Evolutionary conservation across 176 grass and related monocot genomes (phyloP).

Genomic region (Phyllostachys edulis): DNA sequence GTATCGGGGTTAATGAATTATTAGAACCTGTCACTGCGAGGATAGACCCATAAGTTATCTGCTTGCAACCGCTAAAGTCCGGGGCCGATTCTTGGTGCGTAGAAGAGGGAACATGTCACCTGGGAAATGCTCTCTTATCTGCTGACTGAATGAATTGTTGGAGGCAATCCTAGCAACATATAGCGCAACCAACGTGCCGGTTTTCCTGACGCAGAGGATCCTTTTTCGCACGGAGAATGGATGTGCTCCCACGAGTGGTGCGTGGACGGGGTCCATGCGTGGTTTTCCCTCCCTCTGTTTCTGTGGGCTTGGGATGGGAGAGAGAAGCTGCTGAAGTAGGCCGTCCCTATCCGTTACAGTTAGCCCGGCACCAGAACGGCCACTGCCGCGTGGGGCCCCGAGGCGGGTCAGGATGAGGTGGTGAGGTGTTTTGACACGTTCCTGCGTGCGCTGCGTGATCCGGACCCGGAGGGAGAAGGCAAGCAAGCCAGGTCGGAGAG

Average conservation of each 20-base stretch:
- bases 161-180: too few relatives aligned
- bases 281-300: neutral
- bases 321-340: neutral
- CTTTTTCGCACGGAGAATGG: neutral
- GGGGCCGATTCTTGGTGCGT: too few relatives aligned
- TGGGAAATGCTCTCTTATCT: too few relatives aligned
- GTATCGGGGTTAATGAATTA: too few relatives aligned
- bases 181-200: too few relatives aligned
- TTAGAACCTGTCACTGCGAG: too few relatives aligned
- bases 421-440: conserved; percentile 26
- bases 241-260: neutral
- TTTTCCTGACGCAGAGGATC: conserved; percentile 9
- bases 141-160: too few relatives aligned
- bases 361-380: neutral
- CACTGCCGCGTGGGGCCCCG: neutral
- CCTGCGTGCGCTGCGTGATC: neutral
- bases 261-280: conserved; percentile 23
- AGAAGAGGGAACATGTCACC: too few relatives aligned
- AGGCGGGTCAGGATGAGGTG: neutral
- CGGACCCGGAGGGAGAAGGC: neutral
- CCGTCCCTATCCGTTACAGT: conserved; percentile 34
- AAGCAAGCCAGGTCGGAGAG: neutral
- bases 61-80: too few relatives aligned
- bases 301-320: conserved; percentile 4
- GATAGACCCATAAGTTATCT: too few relatives aligned